A percentile compares a stretch with the other conserved stretches of the same genome.
Evolutionary conservation across 768 basidiomycete species (phyloP).

Genomic region (Boletus reticulatus): DNA sequence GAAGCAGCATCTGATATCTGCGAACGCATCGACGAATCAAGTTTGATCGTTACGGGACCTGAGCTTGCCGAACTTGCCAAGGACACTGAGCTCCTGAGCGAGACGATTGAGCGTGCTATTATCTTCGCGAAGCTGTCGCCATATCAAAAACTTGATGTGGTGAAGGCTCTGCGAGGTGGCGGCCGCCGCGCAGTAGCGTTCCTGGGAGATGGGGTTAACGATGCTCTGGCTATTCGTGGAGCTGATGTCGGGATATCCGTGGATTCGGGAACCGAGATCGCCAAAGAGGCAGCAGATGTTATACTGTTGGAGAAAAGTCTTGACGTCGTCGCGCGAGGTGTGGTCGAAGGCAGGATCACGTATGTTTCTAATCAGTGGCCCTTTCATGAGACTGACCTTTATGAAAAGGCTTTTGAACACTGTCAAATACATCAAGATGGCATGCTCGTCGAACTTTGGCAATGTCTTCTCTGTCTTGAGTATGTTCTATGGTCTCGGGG

Average conservation of each 20-base stretch:
- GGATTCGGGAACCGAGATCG: constrained; percentile 34
- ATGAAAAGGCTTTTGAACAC: constrained; percentile 34
- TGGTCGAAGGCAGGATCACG: constrained; percentile 34
- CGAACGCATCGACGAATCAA: constrained; percentile 17
- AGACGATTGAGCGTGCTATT: constrained; percentile 30
- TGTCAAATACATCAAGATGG: constrained; percentile 38
- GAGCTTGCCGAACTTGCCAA: constrained; percentile 29
- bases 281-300: constrained; percentile 38
- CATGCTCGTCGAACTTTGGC: constrained; percentile 36
- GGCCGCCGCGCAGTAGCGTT: constrained; percentile 32
- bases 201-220: constrained; percentile 32
- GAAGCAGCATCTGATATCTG: constrained; percentile 16
- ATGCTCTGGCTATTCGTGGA: constrained; percentile 32
- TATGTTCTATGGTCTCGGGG: constrained; percentile 7
- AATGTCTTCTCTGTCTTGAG: constrained; percentile 33
- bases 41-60: constrained; percentile 28
- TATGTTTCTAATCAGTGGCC: constrained; percentile 11
- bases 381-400: constrained; percentile 6
- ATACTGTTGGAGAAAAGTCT: constrained; percentile 37
- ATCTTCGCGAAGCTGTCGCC: constrained; percentile 33
- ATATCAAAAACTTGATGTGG: constrained; percentile 33
- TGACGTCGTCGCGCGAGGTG: constrained; percentile 32
- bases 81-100: constrained; percentile 22
- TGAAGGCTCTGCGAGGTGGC: constrained; percentile 29
- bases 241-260: constrained; percentile 34